Evolutionary conservation across 169 alveolate species (phyloP).

Genomic region (Eimeria praecox): DNA sequence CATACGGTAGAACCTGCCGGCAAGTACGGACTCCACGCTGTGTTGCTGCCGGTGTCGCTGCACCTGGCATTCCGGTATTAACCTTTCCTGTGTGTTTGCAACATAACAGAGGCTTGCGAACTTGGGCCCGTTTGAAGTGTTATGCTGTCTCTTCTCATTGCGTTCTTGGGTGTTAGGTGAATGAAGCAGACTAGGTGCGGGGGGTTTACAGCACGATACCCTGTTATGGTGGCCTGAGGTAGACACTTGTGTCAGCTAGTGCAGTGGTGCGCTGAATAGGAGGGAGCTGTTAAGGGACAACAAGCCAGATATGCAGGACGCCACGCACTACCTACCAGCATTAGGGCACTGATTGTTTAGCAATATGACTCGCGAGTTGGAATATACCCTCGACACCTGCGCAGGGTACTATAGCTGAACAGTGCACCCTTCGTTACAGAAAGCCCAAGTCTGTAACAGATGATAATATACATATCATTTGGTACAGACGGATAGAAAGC

Average conservation of each 20-base stretch:
- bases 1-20: not conserved
- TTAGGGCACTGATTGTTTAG: not conserved
- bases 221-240: not conserved
- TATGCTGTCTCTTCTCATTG: not conserved
- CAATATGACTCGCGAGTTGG: not conserved
- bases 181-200: not conserved
- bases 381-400: not conserved
- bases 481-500: no score
- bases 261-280: not conserved
- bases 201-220: not conserved
- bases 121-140: not conserved
- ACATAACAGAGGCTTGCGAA: not conserved
- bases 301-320: not conserved
- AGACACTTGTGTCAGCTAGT: not conserved
- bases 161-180: not conserved
- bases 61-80: not conserved
- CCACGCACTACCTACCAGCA: not conserved
- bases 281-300: not conserved
- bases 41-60: not conserved
- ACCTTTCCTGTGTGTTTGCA: not conserved
- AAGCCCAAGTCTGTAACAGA: not conserved
- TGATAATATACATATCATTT: not conserved
- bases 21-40: not conserved
- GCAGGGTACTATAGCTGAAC: not conserved
- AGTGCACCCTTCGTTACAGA: not conserved